Percentiles rank a stretch among this genome's conserved stretches.
Conservation (phyloP, 495 filamentous ascomycete genomes). For the Venustampulla echinocandica region DNA sequence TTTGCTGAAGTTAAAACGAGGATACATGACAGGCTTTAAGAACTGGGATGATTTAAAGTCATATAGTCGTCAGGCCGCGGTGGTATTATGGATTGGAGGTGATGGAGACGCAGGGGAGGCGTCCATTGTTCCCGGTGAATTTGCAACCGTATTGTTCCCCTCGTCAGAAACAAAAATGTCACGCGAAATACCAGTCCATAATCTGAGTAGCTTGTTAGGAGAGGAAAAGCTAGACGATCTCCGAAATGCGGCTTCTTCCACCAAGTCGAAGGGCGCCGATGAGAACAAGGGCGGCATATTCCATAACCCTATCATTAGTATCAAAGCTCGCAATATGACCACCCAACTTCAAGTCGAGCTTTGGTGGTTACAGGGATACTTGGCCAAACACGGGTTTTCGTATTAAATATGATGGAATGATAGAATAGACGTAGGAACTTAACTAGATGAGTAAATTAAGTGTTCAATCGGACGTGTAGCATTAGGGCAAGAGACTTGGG, state of each 20-base stretch:
- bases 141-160: slow-evolving; percentile 14
- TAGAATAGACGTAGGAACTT: not conserved
- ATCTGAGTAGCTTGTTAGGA: slow-evolving; percentile 16
- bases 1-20: slow-evolving; percentile 15
- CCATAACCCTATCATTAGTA: slow-evolving; percentile 23
- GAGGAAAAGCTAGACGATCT: slow-evolving; percentile 12
- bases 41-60: slow-evolving; percentile 30
- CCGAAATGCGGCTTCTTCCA: slow-evolving; percentile 27
- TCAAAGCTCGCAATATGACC: slow-evolving; percentile 37
- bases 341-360: slow-evolving; percentile 45
- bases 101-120: not conserved
- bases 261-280: slow-evolving; percentile 28
- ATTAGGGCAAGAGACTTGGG: too few species aligned
- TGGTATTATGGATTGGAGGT: slow-evolving; percentile 14
- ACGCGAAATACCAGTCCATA: slow-evolving; percentile 17
- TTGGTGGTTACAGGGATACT: slow-evolving; percentile 61
- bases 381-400: slow-evolving; percentile 24
- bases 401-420: too few species aligned
- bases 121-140: slow-evolving; percentile 5
- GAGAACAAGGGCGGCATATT: slow-evolving; percentile 27
- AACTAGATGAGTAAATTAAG: too few species aligned
- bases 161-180: not conserved
- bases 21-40: slow-evolving; percentile 20
- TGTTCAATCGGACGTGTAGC: too few species aligned
- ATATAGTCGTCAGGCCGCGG: slow-evolving; percentile 6